These are phyloP conservation scores for Wickerhamomyces chambardii DNA, from an alignment of 805 yeast genomes.

Conservation along the genomic window DNA sequence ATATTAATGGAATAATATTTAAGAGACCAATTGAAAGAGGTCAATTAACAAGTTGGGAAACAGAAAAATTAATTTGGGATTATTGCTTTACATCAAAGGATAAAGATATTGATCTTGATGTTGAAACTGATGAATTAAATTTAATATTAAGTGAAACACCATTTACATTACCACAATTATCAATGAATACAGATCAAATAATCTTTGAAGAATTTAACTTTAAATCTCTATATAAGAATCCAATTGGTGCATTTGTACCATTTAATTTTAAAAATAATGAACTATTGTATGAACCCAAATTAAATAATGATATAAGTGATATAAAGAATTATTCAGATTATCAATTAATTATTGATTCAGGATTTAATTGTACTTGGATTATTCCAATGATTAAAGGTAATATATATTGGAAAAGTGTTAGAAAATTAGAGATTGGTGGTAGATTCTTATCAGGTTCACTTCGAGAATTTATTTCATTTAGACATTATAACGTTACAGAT, in stretches of 20 bases:
- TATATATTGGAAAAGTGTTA: conserved; percentile 68
- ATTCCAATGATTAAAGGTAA: conserved; percentile 77
- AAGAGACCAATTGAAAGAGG: conserved; percentile 86
- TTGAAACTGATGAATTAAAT: conserved; percentile 38
- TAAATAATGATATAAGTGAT: conserved; percentile 8
- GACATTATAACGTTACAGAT: conserved; percentile 90
- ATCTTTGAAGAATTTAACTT: conserved; percentile 92
- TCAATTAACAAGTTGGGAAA: conserved; percentile 84
- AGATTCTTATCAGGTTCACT: conserved; percentile 72
- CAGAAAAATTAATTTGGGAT: conserved; percentile 89
- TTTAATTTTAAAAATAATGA: conserved; percentile 35
- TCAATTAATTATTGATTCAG: conserved; percentile 77
- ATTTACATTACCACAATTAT: conserved; percentile 70
- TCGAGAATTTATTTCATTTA: conserved; percentile 76
- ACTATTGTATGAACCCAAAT: conserved; percentile 16
- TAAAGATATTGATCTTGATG: conserved; percentile 29
- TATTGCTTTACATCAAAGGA: conserved; percentile 33
- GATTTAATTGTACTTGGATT: conserved; percentile 81
- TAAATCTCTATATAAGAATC: conserved; percentile 56
- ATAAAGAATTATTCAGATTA: conserved; percentile 40
- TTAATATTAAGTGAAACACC: conserved; percentile 76
- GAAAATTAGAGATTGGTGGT: conserved; percentile 82
- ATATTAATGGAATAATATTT: conserved; percentile 64
- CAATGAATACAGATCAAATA: conserved; percentile 82
- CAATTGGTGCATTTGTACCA: conserved; percentile 52